These are phyloP conservation scores for Lepidopterella palustris DNA, from an alignment of 495 filamentous ascomycete species.

Conservation along the genomic window DNA sequence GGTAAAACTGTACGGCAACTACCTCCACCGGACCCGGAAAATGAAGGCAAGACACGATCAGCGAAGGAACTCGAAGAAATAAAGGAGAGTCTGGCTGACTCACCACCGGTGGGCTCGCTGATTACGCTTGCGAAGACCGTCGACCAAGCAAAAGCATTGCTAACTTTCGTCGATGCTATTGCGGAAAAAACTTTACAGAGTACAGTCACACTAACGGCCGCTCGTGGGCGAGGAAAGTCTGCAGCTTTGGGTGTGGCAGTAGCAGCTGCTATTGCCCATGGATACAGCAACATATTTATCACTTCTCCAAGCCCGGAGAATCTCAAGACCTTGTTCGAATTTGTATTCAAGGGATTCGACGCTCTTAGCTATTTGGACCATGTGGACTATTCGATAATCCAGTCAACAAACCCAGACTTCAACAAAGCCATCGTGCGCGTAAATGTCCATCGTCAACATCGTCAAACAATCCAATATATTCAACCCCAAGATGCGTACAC, in stretches of 20 bases:
- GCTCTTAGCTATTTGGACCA: constrained; percentile 88
- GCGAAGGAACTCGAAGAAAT: constrained; percentile 75
- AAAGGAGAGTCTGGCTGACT: constrained; percentile 78
- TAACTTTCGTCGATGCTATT: constrained; percentile 95
- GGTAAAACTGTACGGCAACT: constrained; percentile 85
- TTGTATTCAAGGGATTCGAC: constrained; percentile 98
- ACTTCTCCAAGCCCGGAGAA: constrained; percentile 98
- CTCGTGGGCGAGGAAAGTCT: constrained; percentile 93
- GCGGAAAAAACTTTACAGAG: constrained; percentile 90
- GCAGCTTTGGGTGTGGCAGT: constrained; percentile 91
- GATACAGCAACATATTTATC: constrained; percentile 99
- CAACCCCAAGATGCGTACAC: constrained; percentile 93
- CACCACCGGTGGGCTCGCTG: constrained; percentile 77
- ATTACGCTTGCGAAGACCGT: constrained; percentile 79
- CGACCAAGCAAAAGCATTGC: constrained; percentile 89
- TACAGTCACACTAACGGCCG: constrained; percentile 90
- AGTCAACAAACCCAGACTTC: constrained; percentile 97
- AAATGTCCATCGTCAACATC: constrained; percentile 89
- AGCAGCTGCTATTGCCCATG: constrained; percentile 87
- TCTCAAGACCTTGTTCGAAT: constrained; percentile 96
- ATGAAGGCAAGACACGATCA: constrained; percentile 57
- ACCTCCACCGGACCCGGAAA: constrained; percentile 59
- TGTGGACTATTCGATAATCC: constrained; percentile 94
- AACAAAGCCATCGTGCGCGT: constrained; percentile 98
- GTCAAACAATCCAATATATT: constrained; percentile 98